Conservation (phyloP, 2,329 filamentous ascomycete genomes). For the Colletotrichum sp. region DNA sequence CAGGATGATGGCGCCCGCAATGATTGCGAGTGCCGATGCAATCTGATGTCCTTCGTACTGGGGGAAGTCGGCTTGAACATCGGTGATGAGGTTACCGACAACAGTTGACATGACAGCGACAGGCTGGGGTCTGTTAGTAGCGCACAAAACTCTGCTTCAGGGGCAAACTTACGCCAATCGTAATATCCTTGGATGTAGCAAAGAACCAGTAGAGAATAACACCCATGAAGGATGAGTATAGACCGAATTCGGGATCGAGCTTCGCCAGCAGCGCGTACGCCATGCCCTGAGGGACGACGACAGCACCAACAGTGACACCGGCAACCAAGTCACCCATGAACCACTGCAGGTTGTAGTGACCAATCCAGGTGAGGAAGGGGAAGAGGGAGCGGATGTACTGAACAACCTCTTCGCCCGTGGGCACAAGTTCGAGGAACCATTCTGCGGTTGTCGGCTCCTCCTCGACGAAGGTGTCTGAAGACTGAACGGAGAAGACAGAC, state of each 20-base stretch:
- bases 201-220: slow-evolving; percentile 97
- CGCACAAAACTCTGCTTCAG: background rate
- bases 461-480: slow-evolving; percentile 82
- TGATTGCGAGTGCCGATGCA: slow-evolving; percentile 78
- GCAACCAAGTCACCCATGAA: slow-evolving; percentile 87
- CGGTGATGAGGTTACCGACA: slow-evolving; percentile 79
- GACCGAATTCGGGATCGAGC: slow-evolving; percentile 80
- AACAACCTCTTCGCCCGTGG: slow-evolving; percentile 57
- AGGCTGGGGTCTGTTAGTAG: slow-evolving; percentile 56
- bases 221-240: slow-evolving; percentile 97
- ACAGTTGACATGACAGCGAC: slow-evolving; percentile 96
- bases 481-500: slow-evolving; percentile 76
- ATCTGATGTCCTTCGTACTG: slow-evolving; percentile 68
- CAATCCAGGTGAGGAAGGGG: slow-evolving; percentile 89
- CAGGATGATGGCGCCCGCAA: slow-evolving; percentile 78
- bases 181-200: slow-evolving; percentile 97
- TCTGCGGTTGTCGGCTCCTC: slow-evolving; percentile 77
- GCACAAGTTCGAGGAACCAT: slow-evolving; percentile 71
- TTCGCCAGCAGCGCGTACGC: slow-evolving; percentile 87
- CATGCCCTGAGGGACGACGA: slow-evolving; percentile 96
- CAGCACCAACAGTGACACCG: slow-evolving; percentile 63
- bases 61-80: slow-evolving; percentile 62
- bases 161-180: slow-evolving; percentile 75
- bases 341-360: slow-evolving; percentile 89
- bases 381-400: slow-evolving; percentile 77